Base-by-base conservation (phyloP, 2,329 filamentous ascomycete genomes). In the Tothia fuscella region DNA sequence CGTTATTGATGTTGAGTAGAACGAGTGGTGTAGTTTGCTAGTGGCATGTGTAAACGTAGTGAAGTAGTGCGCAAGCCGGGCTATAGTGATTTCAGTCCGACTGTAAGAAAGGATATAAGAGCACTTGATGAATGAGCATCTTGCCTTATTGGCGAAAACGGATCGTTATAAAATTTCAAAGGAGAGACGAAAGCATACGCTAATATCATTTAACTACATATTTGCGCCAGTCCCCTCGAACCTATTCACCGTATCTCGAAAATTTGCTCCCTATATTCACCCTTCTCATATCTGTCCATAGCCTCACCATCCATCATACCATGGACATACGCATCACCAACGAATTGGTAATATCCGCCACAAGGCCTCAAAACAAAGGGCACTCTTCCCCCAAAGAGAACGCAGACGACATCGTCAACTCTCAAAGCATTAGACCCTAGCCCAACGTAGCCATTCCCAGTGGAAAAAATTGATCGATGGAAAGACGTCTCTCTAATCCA, bases 321-420 rank as follows among this genome's bases (percentile, higher is more conserved):
- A 40, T 44, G 41, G 19, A 46, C 44, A 40, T 46, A 46, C 2
- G 38, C 30, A 13, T 46, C 44, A 13, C 44, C 44, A n/a, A 46
- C 31, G 13, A 44, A 31, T 14, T 20, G 21, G 14, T 29, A 35
- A n/a, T 19, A n/a, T 4, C 42, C 38, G 6, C 35, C n/a, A 16
- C 13, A n/a, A 26, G 36, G 35, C 24, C 42, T 16, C 9, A 44
- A 29, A 32, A 44, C 19, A 26, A 20, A 44, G 6, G 38, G 38
- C 3, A 44, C 38, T 9, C 10, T 19, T 13, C 38, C 42, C 4
- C 42, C 42, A 35, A 42, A 42, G n/a, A 44, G 26, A 7, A 29
- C 16, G 17, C 25, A 41, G 17, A 44, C 21, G 16, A 41, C 10
- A 22, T 44, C 42, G n/a, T 24, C 28, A 4, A 19, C 25, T 22